Base-by-base conservation (phyloP, 257 asterid species). In the Solanum lycopersicoides region DNA sequence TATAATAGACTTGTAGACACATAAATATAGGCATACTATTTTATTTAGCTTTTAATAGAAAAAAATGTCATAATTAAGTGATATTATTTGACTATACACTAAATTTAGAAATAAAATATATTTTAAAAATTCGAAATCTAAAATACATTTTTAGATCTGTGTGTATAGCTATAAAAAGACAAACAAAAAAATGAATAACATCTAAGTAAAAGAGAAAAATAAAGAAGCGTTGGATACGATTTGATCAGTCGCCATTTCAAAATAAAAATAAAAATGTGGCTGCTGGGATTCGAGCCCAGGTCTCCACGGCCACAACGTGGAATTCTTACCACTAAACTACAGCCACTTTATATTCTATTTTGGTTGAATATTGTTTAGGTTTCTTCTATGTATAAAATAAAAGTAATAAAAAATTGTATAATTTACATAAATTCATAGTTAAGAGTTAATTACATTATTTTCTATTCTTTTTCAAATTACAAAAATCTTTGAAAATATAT, bases 241-340 rank as follows among this genome's bases (percentile, higher is more conserved):
- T 56, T 0, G 65, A 56, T 56, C 25, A 7, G 5, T 56, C 65
- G 18, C 63, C 63, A 53, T 53, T 28, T 28, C 1, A 28, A 28
- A 28, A 28, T 28, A 28, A 28, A 53, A 53, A 56, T 21, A 63
- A n/a, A 2, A 10, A 63, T 53, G 98, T 95, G 98, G 99, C 98
- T 95, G 98, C 98, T 96, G 96, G 98, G 96, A 96, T 96, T 96
- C 97, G 95, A 95, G 99, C 98, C 97, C 98, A 93, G 96, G 98
- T 94, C 98, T 94, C 96, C 95, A 97, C 96, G 98, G 97, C 98
- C 99, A 94, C 98, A 95, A 93, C 97, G 96, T 97, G 96, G 95
- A 97, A 97, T 95, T 95, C 98, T 97, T 9, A 95, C 98, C 98
- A 94, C 98, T 92, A 95, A 94, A 97, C 98, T 95, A 94, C 95